Evolutionary conservation across 2,329 filamentous ascomycete genomes (phyloP).

Genomic region (Cladophialophora chaetospira): DNA sequence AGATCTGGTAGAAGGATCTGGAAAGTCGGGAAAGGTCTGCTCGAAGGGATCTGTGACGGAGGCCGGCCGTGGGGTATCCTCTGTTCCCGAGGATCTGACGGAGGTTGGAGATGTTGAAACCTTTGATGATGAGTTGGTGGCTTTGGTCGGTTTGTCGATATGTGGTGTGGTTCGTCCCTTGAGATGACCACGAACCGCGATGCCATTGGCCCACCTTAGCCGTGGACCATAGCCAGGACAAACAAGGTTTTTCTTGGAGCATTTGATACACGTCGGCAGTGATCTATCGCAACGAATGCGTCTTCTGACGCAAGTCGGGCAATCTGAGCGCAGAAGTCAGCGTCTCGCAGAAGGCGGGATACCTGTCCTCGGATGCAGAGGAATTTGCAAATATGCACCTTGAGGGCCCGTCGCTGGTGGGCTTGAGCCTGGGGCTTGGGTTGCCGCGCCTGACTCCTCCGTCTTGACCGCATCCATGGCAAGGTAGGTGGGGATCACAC

Average conservation of each 20-base stretch:
- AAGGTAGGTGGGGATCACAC: neutral
- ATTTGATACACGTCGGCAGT: conserved; percentile 34
- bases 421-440: conserved; percentile 4
- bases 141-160: conserved; percentile 18
- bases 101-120: conserved; percentile 15
- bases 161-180: conserved; percentile 28
- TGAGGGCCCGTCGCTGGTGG: conserved; percentile 17
- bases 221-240: conserved; percentile 35
- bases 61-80: neutral
- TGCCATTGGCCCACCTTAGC: conserved; percentile 34
- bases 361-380: neutral
- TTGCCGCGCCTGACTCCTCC: neutral
- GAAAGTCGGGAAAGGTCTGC: conserved; percentile 52
- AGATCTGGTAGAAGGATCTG: conserved; percentile 75
- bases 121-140: conserved; percentile 12
- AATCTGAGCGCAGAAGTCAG: conserved; percentile 17
- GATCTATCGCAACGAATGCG: conserved; percentile 36
- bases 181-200: conserved; percentile 35
- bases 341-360: neutral
- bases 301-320: conserved; percentile 32
- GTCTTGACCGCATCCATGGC: conserved; percentile 6
- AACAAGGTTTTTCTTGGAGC: conserved; percentile 32
- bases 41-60: conserved; percentile 17
- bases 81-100: conserved; percentile 9
- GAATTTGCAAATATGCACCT: conserved; percentile 18